Conservation (phyloP, 306 rosid genomes). For the Vigna hirtella region DNA sequence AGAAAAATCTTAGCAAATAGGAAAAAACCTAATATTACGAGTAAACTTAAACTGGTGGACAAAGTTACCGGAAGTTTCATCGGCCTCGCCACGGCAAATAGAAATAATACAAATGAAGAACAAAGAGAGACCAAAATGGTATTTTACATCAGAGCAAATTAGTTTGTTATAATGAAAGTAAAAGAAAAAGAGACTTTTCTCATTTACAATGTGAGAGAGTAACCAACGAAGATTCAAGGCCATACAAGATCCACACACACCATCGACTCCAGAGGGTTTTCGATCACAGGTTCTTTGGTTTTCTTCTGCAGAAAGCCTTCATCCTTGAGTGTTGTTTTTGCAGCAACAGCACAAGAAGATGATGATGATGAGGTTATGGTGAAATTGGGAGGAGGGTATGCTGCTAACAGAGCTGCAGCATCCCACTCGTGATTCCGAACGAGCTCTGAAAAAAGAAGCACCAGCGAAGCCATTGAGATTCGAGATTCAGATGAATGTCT, state of each 20-base stretch:
- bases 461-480: slow-evolving; percentile 45
- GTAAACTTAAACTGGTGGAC: too few relatives aligned
- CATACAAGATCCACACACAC: slow-evolving; percentile 54
- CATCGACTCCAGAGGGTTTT: slow-evolving; percentile 43
- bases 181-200: neutral
- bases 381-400: slow-evolving; percentile 32
- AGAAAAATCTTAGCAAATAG: too few relatives aligned
- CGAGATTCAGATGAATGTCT: neutral
- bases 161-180: too few relatives aligned
- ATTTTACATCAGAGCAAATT: neutral
- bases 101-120: too few relatives aligned
- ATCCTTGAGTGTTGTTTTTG: slow-evolving; percentile 15
- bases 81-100: too few relatives aligned
- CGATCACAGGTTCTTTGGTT: slow-evolving; percentile 1
- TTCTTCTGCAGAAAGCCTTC: slow-evolving; percentile 12
- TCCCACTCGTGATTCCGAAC: slow-evolving; percentile 40
- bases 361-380: neutral
- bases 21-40: too few relatives aligned
- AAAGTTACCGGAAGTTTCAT: too few relatives aligned
- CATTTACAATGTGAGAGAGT: neutral
- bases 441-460: slow-evolving; percentile 51
- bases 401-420: slow-evolving; percentile 46
- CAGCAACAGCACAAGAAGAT: slow-evolving; percentile 15
- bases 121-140: neutral
- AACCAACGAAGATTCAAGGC: slow-evolving; percentile 35